Conservation (phyloP, 1,139 yeast genomes). For the Chernovozyma sophiae-reginae region DNA sequence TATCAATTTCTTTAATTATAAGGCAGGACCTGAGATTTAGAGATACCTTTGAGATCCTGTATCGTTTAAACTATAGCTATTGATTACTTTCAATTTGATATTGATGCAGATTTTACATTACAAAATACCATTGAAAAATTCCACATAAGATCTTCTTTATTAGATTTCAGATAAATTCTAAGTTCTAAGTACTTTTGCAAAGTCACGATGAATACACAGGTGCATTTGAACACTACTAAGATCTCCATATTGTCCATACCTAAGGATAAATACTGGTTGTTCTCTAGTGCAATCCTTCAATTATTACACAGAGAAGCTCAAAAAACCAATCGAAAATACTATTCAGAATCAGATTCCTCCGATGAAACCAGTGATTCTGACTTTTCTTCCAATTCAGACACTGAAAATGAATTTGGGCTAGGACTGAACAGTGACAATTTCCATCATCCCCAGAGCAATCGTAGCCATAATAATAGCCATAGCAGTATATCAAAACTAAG, state of each 20-base stretch:
- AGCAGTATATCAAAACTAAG: neutral
- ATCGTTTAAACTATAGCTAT: too few species aligned
- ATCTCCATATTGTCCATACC: constrained; percentile 48
- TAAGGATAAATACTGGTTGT: constrained; percentile 47
- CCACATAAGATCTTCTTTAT: too few species aligned
- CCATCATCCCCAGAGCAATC: constrained; percentile 13
- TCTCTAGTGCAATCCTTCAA: constrained; percentile 42
- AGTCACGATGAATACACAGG: constrained; percentile 34
- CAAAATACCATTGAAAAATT: too few species aligned
- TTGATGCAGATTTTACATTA: too few species aligned
- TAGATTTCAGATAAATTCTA: too few species aligned
- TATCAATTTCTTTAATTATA: too few species aligned
- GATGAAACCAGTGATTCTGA: constrained; percentile 2
- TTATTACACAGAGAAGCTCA: constrained; percentile 27
- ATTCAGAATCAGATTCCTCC: constrained; percentile 6
- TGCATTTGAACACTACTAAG: constrained; percentile 40
- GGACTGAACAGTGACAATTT: constrained; percentile 15
- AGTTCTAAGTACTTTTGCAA: too few species aligned
- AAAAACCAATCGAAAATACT: constrained; percentile 9
- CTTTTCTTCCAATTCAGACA: neutral
- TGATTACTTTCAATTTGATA: too few species aligned
- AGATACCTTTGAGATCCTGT: too few species aligned
- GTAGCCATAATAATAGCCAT: neutral
- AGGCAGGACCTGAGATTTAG: too few species aligned
- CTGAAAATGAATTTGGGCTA: neutral